Conservation (phyloP, 208 protist genomes). For the Acanthamoeba triangularis region DNA sequence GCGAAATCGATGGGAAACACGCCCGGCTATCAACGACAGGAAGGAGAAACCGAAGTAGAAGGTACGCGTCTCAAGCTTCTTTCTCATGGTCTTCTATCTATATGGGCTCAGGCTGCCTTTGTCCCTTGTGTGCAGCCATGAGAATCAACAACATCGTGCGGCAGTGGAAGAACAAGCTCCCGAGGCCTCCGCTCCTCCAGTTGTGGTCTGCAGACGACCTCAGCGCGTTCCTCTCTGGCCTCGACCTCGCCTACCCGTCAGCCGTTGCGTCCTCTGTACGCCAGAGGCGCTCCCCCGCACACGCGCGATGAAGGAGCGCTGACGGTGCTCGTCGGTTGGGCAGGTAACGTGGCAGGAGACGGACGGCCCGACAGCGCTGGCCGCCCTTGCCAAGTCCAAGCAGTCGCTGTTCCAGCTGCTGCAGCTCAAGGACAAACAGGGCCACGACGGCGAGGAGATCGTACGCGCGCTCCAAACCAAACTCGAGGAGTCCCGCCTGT, state of each 20-base stretch:
- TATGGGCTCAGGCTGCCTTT: background rate
- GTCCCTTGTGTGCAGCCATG: background rate
- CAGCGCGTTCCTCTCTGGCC: background rate
- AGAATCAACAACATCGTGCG: background rate
- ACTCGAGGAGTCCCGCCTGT: background rate
- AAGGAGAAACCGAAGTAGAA: background rate
- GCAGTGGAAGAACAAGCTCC: background rate
- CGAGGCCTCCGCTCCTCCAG: background rate
- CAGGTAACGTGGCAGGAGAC: conserved; percentile 29
- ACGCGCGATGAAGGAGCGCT: background rate
- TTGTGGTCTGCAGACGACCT: conserved; percentile 24
- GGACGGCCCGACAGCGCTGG: background rate
- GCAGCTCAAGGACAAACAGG: background rate
- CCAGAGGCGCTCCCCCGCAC: background rate
- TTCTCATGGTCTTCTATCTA: background rate
- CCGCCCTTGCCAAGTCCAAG: background rate
- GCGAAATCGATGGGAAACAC: background rate
- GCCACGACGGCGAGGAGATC: background rate
- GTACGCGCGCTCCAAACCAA: background rate
- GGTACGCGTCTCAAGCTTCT: background rate
- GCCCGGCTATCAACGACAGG: background rate
- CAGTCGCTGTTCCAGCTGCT: background rate
- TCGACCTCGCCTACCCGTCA: background rate
- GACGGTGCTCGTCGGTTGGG: background rate
- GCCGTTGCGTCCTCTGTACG: background rate